Conservation (phyloP, 805 yeast genomes). For the Metschnikowia shivogae region DNA sequence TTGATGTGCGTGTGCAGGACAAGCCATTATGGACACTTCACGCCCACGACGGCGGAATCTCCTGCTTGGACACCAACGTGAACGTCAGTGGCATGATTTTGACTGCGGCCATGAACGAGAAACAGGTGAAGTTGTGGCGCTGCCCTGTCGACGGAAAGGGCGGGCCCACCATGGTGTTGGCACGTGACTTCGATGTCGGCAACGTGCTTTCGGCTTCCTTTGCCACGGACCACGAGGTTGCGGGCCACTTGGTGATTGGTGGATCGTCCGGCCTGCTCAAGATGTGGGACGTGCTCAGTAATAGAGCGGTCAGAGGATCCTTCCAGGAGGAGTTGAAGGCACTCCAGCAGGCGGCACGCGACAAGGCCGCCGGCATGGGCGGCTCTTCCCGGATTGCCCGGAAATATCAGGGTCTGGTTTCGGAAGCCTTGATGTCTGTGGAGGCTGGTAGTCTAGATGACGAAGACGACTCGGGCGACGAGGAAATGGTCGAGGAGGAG, state of each 20-base stretch:
- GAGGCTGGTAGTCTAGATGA: slow-evolving; percentile 56
- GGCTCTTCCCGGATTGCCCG: slow-evolving; percentile 71
- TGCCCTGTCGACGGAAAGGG: slow-evolving; percentile 38
- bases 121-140: slow-evolving; percentile 84
- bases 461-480: slow-evolving; percentile 58
- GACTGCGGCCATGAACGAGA: slow-evolving; percentile 91
- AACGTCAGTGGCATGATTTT: slow-evolving; percentile 69
- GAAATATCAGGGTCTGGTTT: slow-evolving; percentile 52
- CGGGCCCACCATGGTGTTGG: slow-evolving; percentile 81
- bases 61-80: slow-evolving; percentile 68
- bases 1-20: slow-evolving; percentile 68
- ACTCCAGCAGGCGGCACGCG: slow-evolving; percentile 55
- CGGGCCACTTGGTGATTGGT: slow-evolving; percentile 81
- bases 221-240: slow-evolving; percentile 82
- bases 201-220: slow-evolving; percentile 79
- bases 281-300: slow-evolving; percentile 89
- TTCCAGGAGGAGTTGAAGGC: slow-evolving; percentile 56
- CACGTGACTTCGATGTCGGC: slow-evolving; percentile 92
- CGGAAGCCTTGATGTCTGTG: slow-evolving; percentile 57
- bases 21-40: slow-evolving; percentile 91
- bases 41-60: slow-evolving; percentile 94
- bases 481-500: slow-evolving; percentile 24
- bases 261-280: slow-evolving; percentile 83
- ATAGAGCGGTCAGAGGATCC: slow-evolving; percentile 67
- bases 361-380: slow-evolving; percentile 51